Conservation (phyloP, 495 filamentous ascomycete genomes). For the Cairneyella variabilis region DNA sequence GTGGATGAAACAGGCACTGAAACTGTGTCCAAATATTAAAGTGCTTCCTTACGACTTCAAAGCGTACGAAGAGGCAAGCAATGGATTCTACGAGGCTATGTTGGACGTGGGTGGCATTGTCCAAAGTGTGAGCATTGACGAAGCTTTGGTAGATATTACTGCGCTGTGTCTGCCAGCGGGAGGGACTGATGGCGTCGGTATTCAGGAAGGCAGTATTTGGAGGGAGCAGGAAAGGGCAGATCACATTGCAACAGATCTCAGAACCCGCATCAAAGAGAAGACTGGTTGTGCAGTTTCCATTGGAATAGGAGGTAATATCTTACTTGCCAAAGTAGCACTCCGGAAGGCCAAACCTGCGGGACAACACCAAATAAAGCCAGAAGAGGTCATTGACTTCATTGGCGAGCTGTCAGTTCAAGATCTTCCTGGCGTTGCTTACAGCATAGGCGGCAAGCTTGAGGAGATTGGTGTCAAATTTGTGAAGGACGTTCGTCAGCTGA, state of each 20-base stretch:
- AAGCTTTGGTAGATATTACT: constrained; percentile 81
- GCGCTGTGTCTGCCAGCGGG: constrained; percentile 59
- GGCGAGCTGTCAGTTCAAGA: constrained; percentile 70
- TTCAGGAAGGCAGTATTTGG: constrained; percentile 70
- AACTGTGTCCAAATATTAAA: constrained; percentile 80
- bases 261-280: constrained; percentile 62
- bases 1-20: constrained; percentile 93
- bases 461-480: constrained; percentile 81
- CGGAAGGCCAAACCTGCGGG: constrained; percentile 93
- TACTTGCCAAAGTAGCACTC: constrained; percentile 86
- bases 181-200: constrained; percentile 62
- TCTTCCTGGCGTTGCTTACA: constrained; percentile 85
- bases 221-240: constrained; percentile 80
- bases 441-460: constrained; percentile 77
- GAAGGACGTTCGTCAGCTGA: constrained; percentile 70
- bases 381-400: constrained; percentile 73
- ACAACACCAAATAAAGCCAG: constrained; percentile 79
- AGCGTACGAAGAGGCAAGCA: constrained; percentile 88
- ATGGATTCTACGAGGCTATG: constrained; percentile 80
- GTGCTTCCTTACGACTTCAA: constrained; percentile 90
- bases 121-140: constrained; percentile 95
- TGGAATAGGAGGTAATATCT: constrained; percentile 89
- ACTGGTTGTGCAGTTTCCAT: constrained; percentile 88
- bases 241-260: constrained; percentile 62
- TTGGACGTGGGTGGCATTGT: constrained; percentile 75